phyloP scores from a whole-genome alignment of 768 basidiomycete species.

The Daedaleopsis nitida region DNA sequence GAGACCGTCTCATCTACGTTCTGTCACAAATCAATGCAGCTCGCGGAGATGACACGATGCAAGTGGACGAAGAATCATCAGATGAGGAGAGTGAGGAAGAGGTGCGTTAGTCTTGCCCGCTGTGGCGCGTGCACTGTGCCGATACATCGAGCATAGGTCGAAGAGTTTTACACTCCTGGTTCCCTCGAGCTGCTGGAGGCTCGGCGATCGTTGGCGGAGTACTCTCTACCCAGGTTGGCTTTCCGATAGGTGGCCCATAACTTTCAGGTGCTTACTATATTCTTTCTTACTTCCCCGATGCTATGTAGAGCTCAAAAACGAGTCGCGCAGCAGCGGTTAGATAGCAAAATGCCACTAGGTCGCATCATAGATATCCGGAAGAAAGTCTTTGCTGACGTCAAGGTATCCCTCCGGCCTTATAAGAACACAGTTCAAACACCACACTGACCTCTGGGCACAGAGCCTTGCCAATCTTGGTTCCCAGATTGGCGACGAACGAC shows the following conservation, averaged over 20 bases:
- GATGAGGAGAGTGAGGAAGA: constrained; percentile 80
- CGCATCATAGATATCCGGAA: constrained; percentile 92
- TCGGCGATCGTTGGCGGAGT: constrained; percentile 85
- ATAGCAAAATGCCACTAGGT: constrained; percentile 83
- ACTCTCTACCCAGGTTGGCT: constrained; percentile 92
- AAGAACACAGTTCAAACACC: not conserved
- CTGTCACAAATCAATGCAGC: constrained; percentile 92
- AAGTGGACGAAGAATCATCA: constrained; percentile 68
- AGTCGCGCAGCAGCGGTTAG: constrained; percentile 88
- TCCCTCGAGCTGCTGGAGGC: constrained; percentile 85
- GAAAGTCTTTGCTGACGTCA: constrained; percentile 85
- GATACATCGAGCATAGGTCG: constrained; percentile 53
- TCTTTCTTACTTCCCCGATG: constrained; percentile 36
- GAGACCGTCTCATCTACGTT: constrained; percentile 94
- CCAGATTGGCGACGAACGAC: constrained; percentile 96
- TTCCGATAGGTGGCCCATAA: constrained; percentile 51
- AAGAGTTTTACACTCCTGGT: constrained; percentile 96
- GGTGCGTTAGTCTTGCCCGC: constrained; percentile 38
- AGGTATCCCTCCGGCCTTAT: constrained; percentile 50
- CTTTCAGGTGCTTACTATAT: constrained; percentile 77
- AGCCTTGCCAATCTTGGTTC: constrained; percentile 93
- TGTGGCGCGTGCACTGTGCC: not conserved
- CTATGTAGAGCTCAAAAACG: constrained; percentile 91
- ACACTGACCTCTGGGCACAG: constrained; percentile 38
- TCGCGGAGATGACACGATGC: constrained; percentile 78